phyloP scores from a whole-genome alignment of 768 basidiomycete species.

The Lentinula detonsa region DNA sequence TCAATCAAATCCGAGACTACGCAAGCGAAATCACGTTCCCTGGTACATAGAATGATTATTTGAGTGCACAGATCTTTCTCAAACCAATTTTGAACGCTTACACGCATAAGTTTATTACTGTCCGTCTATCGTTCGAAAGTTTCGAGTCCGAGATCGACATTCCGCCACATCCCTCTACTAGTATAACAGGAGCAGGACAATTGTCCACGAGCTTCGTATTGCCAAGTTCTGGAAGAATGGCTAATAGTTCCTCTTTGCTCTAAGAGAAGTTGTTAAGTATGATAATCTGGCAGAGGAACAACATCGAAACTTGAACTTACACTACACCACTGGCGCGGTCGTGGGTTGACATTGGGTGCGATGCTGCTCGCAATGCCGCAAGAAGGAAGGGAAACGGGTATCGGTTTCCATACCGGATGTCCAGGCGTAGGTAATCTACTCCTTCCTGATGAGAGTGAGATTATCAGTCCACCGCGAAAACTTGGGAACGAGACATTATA shows the following conservation, averaged over 20 bases:
- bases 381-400: neutral
- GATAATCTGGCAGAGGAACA: neutral
- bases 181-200: slow-evolving; percentile 21
- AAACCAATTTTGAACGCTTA: neutral
- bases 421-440: neutral
- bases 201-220: slow-evolving; percentile 18
- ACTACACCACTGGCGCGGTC: slow-evolving; percentile 5
- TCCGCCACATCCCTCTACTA: slow-evolving; percentile 18
- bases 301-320: neutral
- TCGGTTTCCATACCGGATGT: neutral
- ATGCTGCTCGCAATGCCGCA: neutral
- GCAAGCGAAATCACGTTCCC: neutral
- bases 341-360: neutral
- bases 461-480: neutral
- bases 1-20: neutral
- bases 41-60: neutral
- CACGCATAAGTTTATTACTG: slow-evolving; percentile 11
- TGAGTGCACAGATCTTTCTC: neutral
- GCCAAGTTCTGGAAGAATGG: slow-evolving; percentile 23
- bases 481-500: neutral
- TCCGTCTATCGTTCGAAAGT: neutral
- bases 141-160: slow-evolving; percentile 14
- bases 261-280: slow-evolving; percentile 4
- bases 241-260: slow-evolving; percentile 23
- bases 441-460: neutral